These are phyloP conservation scores for Macadamia integrifolia DNA, from an alignment of 164 flowering plant genomes.

Conservation along the genomic window DNA sequence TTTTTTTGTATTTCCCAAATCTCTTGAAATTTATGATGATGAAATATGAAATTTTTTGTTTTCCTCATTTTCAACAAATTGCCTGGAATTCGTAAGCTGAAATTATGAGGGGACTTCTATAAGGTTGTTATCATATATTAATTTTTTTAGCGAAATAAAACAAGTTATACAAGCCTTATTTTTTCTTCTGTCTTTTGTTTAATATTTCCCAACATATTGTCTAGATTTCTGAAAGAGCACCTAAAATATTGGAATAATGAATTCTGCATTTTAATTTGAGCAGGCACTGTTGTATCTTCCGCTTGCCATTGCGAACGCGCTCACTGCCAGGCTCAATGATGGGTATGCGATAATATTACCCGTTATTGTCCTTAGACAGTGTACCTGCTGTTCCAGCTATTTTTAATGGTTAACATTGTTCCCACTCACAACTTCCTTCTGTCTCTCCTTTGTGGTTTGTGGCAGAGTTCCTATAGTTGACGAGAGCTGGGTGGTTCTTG, in stretches of 20 bases:
- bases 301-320: slow-evolving; percentile 87
- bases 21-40: too few species aligned
- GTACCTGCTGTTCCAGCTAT: not conserved
- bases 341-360: slow-evolving; percentile 47
- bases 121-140: too few species aligned
- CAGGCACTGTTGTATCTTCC: slow-evolving; percentile 95
- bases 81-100: too few species aligned
- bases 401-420: not conserved
- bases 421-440: not conserved
- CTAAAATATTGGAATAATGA: not conserved
- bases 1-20: too few species aligned
- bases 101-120: too few species aligned
- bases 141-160: too few species aligned
- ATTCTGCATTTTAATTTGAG: slow-evolving; percentile 12
- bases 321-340: slow-evolving; percentile 75
- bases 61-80: too few species aligned
- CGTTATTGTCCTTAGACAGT: slow-evolving; percentile 1
- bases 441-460: slow-evolving; percentile 7
- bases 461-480: slow-evolving; percentile 83
- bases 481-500: slow-evolving; percentile 71
- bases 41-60: too few species aligned
- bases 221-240: not conserved
- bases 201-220: not conserved
- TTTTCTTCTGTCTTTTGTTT: too few species aligned
- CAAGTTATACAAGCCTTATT: too few species aligned